Base-by-base conservation (phyloP, 2,329 filamentous ascomycete species). In the Juglanconis juglandina region DNA sequence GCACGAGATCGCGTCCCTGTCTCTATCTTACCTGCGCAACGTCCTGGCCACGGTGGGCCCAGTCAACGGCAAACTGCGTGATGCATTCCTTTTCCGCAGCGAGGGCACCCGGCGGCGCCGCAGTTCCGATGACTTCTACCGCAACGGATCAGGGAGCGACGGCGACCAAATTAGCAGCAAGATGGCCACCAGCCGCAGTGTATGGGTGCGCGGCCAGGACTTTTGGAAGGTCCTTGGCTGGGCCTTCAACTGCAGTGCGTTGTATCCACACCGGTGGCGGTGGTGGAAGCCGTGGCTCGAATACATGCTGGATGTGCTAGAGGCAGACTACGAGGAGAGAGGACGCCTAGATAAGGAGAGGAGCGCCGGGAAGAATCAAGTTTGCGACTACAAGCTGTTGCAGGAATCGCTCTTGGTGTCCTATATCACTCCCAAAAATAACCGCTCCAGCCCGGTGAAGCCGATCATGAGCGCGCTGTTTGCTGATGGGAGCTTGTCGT, bases 161-260 rank as follows among this genome's bases (percentile, higher is more conserved):
- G 77, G 78, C 0, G 82, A 82, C 50, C 75, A 77, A 9, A 75
- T 92, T 41, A 77, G 79, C 47, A 80, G 84, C 6, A 79, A 81
- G 9, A 79, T 92, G 60, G 87, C 88, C 1, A 83, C 84, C 54
- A 77, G 82, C 13, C 81, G 86, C 48, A 88, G 89, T 35, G 64
- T 97, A 1, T 96, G 90, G 85, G 77, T 77, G 14, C 83, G 85
- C n/a, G 90, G 89, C 1, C 87, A 90, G 63, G 91, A 96, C 70
- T 96, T 98, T 68, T 99, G 95, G 92, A 84, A 87, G 47, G 84
- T 91, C 0, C 82, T 95, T 0, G 95, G 94, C 3, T 98, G 95
- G 95, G 89, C 91, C 0, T 92, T 98, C 72, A 95, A 94, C 70
- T 98, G 94, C 76, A 93, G 91, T 55, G 82, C 89, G 1, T 73